A percentile compares a stretch with the other conserved stretches of the same genome.
Conservation (phyloP, 768 basidiomycete species). For the Panellus pusillus region DNA sequence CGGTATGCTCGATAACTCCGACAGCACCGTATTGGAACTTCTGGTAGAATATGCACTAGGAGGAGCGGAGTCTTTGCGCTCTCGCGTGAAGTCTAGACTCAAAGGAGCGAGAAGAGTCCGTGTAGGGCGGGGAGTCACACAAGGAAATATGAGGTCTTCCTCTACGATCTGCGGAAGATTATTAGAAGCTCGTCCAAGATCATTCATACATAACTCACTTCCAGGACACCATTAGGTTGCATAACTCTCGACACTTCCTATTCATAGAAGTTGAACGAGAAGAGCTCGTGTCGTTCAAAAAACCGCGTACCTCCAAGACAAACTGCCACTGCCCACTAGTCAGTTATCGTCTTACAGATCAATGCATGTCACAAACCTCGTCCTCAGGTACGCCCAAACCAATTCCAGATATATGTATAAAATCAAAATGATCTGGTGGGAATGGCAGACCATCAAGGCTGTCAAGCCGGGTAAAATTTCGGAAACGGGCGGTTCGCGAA, state of each 20-base stretch:
- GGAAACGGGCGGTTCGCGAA: conserved; percentile 1
- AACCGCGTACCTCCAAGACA: conserved; percentile 56
- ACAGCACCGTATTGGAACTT: conserved; percentile 26
- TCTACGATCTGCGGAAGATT: conserved; percentile 60
- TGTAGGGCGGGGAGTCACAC: conserved; percentile 25
- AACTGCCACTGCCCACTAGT: conserved; percentile 54
- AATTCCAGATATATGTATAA: conserved; percentile 62
- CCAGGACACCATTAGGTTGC: conserved; percentile 59
- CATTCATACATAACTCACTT: conserved; percentile 41
- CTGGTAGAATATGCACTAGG: conserved; percentile 23
- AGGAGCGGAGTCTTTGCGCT: conserved; percentile 21
- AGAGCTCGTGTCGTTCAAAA: background rate
- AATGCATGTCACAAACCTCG: conserved; percentile 43
- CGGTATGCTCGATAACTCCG: conserved; percentile 23
- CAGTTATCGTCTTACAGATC: conserved; percentile 7
- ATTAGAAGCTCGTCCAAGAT: background rate
- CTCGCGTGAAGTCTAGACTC: conserved; percentile 19
- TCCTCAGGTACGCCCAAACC: conserved; percentile 73
- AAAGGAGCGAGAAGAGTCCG: conserved; percentile 20
- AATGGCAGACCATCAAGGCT: conserved; percentile 71
- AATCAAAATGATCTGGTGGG: conserved; percentile 55
- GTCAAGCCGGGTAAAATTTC: conserved; percentile 7
- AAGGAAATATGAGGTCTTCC: conserved; percentile 74
- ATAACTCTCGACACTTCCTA: conserved; percentile 72
- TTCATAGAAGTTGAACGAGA: conserved; percentile 10